Percentiles rank a stretch among this genome's conserved stretches.
Conservation (phyloP, 108 stramenopile species). For the Conticribra guillardii region DNA sequence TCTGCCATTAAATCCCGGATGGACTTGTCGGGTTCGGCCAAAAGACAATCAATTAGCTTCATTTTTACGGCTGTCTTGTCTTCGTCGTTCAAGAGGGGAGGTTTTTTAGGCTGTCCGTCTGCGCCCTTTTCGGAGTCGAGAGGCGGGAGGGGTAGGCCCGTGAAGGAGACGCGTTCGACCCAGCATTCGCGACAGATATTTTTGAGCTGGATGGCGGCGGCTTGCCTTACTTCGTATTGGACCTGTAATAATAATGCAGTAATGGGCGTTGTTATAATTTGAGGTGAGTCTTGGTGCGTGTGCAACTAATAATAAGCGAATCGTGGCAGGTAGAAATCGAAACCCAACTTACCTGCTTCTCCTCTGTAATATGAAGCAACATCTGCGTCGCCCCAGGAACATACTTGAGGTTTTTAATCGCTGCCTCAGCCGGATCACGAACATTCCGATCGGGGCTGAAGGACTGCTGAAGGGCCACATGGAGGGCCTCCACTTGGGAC, state of each 20-base stretch:
- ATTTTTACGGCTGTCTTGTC: slow-evolving; percentile 74
- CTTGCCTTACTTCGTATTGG: slow-evolving; percentile 89
- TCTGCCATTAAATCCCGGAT: slow-evolving; percentile 93
- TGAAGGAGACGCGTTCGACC: slow-evolving; percentile 76
- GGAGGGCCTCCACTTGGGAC: slow-evolving; percentile 80
- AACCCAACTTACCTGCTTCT: slow-evolving; percentile 85
- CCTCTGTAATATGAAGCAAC: slow-evolving; percentile 83
- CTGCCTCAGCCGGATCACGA: slow-evolving; percentile 81
- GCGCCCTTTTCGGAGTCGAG: slow-evolving; percentile 41
- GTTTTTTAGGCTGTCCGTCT: slow-evolving; percentile 52
- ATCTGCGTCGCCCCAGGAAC: slow-evolving; percentile 74
- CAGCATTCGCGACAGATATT: slow-evolving; percentile 92
- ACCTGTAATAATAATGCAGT: too few species aligned
- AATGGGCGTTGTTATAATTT: too few species aligned
- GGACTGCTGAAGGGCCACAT: slow-evolving; percentile 88
- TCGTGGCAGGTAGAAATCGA: too few species aligned
- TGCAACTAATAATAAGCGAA: not conserved
- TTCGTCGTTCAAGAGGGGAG: slow-evolving; percentile 63
- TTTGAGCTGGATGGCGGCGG: slow-evolving; percentile 90
- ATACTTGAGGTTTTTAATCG: slow-evolving; percentile 85
- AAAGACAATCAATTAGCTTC: slow-evolving; percentile 77
- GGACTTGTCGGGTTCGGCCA: slow-evolving; percentile 86
- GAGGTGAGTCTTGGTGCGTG: too few species aligned
- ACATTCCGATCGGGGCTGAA: slow-evolving; percentile 81
- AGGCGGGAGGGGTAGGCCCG: slow-evolving; percentile 47